These are phyloP conservation scores for Albizia julibrissin DNA, from an alignment of 306 rosid species.

Conservation along the genomic window DNA sequence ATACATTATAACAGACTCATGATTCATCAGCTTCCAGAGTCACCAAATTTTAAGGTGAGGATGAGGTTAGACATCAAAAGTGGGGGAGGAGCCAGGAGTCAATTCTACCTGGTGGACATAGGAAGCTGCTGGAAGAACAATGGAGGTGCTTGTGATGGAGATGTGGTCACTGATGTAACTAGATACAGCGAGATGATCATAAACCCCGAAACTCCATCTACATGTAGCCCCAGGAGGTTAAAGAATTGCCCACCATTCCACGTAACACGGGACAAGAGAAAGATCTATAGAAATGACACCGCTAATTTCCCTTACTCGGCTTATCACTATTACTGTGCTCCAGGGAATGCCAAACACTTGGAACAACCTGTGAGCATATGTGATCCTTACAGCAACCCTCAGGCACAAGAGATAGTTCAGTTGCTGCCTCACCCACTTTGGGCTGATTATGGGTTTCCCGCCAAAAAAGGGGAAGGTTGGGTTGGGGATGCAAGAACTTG, in stretches of 20 bases:
- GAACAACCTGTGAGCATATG: constrained; percentile 64
- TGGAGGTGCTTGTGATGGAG: constrained; percentile 72
- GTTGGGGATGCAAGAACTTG: constrained; percentile 73
- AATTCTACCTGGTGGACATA: constrained; percentile 73
- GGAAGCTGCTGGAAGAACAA: constrained; percentile 89
- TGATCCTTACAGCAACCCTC: constrained; percentile 88
- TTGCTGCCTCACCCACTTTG: constrained; percentile 78
- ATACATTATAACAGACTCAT: background rate
- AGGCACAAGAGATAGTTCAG: constrained; percentile 84
- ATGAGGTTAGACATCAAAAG: constrained; percentile 44
- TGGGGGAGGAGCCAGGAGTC: constrained; percentile 66
- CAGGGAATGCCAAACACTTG: constrained; percentile 64
- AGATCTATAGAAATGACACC: constrained; percentile 67
- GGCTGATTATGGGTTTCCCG: constrained; percentile 75
- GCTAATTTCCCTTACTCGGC: constrained; percentile 71
- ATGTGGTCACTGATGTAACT: constrained; percentile 65
- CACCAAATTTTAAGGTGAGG: constrained; percentile 47
- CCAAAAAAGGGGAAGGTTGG: constrained; percentile 76
- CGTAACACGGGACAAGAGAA: constrained; percentile 61
- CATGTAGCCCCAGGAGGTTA: constrained; percentile 42
- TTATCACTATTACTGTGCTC: constrained; percentile 77
- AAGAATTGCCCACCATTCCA: constrained; percentile 79
- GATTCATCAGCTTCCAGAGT: constrained; percentile 54
- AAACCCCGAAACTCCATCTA: constrained; percentile 52
- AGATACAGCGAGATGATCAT: constrained; percentile 81